A percentile compares a stretch with the other conserved stretches of the same genome.
Evolutionary conservation across 768 basidiomycete species (phyloP).

Genomic region (Lentinula lateritia): DNA sequence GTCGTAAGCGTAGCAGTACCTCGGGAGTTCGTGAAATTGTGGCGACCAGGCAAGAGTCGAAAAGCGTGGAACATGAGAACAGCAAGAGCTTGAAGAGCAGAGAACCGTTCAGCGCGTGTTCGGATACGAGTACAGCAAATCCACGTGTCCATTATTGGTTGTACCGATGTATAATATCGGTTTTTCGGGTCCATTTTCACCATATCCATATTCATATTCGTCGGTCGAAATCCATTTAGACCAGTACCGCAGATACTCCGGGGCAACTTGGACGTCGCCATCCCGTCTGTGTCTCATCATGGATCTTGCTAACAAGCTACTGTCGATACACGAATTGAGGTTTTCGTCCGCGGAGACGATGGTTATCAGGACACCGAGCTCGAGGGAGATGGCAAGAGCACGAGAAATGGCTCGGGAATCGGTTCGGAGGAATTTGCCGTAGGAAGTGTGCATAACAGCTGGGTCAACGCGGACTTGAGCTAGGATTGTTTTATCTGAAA

Average conservation of each 20-base stretch:
- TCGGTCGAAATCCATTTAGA: not conserved
- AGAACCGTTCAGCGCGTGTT: not conserved
- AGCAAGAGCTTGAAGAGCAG: not conserved
- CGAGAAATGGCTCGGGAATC: conserved; percentile 28
- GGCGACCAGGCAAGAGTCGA: no score
- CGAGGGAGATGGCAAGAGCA: conserved; percentile 35
- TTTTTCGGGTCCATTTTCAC: not conserved
- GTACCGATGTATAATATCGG: not conserved
- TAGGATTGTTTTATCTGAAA: conserved; percentile 19
- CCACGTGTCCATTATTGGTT: not conserved
- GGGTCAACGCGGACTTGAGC: conserved; percentile 33
- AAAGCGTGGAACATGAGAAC: no score
- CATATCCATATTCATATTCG: not conserved
- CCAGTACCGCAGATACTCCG: not conserved
- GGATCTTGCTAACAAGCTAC: not conserved
- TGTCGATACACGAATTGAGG: not conserved
- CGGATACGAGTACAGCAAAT: not conserved
- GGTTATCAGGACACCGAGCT: conserved; percentile 29
- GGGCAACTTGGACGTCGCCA: not conserved
- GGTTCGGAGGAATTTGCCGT: conserved; percentile 24
- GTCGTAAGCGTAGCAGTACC: no score
- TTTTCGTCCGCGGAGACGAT: conserved; percentile 13
- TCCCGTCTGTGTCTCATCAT: not conserved
- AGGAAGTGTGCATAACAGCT: conserved; percentile 25
- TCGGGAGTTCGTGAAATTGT: no score